A percentile compares a stretch with the other conserved stretches of the same genome.
Conservation (phyloP, 108 stramenopile genomes). For the Schizochytrium sp. region DNA sequence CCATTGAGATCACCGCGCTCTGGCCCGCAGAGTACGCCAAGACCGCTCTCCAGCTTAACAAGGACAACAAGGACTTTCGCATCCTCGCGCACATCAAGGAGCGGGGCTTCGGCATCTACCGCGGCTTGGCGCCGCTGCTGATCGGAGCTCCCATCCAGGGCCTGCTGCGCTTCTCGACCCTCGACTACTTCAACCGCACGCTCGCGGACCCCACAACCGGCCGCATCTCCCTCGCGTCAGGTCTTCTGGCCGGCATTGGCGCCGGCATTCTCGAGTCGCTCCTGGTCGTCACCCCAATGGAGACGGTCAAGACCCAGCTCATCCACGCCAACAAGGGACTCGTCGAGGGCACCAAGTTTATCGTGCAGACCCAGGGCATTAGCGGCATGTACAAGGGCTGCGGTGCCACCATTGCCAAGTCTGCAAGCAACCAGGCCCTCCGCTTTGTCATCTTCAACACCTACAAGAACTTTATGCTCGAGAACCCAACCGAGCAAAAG, state of each 20-base stretch:
- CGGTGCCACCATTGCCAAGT: slow-evolving; percentile 84
- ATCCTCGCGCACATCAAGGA: slow-evolving; percentile 21
- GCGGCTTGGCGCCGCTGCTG: slow-evolving; percentile 79
- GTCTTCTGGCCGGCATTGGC: slow-evolving; percentile 88
- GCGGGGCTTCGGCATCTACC: slow-evolving; percentile 55
- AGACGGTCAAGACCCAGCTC: slow-evolving; percentile 93
- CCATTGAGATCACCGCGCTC: slow-evolving; percentile 44
- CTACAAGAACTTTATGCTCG: slow-evolving; percentile 77
- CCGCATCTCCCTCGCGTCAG: slow-evolving; percentile 69
- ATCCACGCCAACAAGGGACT: slow-evolving; percentile 71
- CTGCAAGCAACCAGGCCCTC: slow-evolving; percentile 89
- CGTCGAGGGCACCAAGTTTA: slow-evolving; percentile 65
- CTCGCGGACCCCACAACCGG: slow-evolving; percentile 67
- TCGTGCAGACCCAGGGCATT: slow-evolving; percentile 71
- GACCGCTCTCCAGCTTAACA: slow-evolving; percentile 31
- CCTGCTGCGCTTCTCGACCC: slow-evolving; percentile 81
- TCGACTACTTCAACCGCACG: slow-evolving; percentile 52
- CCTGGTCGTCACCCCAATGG: slow-evolving; percentile 90
- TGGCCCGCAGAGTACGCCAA: slow-evolving; percentile 96
- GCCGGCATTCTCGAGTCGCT: slow-evolving; percentile 85
- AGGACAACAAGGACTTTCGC: slow-evolving; percentile 34
- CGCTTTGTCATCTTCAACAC: slow-evolving; percentile 97
- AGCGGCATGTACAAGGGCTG: slow-evolving; percentile 84
- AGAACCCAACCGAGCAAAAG: not conserved
- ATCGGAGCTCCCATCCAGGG: slow-evolving; percentile 80